Evolutionary conservation across 2,329 filamentous ascomycete genomes (phyloP).

Genomic region (Thielaviopsis ethacetica): DNA sequence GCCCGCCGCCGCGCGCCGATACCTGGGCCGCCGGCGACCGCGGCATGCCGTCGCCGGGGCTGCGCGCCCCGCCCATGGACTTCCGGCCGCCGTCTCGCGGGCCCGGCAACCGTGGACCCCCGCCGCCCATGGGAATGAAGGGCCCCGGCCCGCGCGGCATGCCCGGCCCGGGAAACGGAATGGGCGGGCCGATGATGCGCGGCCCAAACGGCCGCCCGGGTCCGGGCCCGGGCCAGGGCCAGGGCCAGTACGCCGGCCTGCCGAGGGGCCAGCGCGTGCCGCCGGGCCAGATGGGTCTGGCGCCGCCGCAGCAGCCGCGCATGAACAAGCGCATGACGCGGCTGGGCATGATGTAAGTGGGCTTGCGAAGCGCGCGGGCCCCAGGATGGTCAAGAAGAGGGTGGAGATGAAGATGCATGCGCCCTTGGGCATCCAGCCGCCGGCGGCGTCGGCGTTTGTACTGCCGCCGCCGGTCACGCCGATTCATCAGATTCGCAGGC

Average conservation of each 20-base stretch:
- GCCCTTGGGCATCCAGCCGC: neutral
- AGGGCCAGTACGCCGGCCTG: conserved; percentile 12
- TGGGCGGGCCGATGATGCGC: conserved; percentile 3
- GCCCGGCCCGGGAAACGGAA: conserved; percentile 1
- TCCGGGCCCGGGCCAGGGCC: conserved; percentile 7
- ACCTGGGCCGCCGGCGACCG: conserved; percentile 7
- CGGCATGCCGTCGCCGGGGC: conserved; percentile 10
- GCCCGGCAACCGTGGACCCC: conserved; percentile 11
- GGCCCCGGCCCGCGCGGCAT: conserved; percentile 12
- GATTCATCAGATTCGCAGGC: neutral
- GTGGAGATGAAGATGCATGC: neutral
- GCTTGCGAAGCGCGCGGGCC: neutral
- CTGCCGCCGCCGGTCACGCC: neutral
- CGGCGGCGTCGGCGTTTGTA: neutral
- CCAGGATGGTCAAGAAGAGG: neutral
- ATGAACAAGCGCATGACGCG: conserved; percentile 49
- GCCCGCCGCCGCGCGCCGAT: conserved; percentile 2
- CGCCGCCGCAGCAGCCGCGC: conserved; percentile 20
- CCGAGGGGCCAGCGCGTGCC: conserved; percentile 13
- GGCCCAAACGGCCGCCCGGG: conserved; percentile 10
- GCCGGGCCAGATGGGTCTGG: conserved; percentile 21
- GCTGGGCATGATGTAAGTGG: conserved; percentile 36
- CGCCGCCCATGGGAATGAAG: conserved; percentile 15
- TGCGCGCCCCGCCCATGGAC: conserved; percentile 3
- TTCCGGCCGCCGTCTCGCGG: conserved; percentile 7